phyloP scores from a whole-genome alignment of 1,284 basidiomycete species.

The Laetiporus sulphureus region DNA sequence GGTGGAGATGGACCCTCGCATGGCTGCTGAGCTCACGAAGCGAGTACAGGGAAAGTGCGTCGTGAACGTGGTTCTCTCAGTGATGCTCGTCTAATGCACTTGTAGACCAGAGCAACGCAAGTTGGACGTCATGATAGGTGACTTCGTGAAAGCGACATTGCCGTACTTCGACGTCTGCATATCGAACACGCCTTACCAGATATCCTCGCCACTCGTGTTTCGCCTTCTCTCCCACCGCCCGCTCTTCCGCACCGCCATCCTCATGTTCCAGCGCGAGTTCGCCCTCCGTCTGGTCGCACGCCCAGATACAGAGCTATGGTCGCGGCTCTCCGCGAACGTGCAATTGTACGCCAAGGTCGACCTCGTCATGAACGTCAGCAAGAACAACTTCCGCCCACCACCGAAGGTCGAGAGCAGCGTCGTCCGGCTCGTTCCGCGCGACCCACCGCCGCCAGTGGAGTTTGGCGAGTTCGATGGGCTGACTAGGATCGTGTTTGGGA shows the following conservation, averaged over 20 bases:
- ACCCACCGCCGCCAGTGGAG: slow-evolving; percentile 91
- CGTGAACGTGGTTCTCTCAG: slow-evolving; percentile 3
- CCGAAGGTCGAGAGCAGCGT: slow-evolving; percentile 94
- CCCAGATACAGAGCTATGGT: slow-evolving; percentile 88
- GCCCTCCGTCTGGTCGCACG: slow-evolving; percentile 88
- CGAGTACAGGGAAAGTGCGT: slow-evolving; percentile 97
- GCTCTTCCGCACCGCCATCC: slow-evolving; percentile 88
- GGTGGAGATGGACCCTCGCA: slow-evolving; percentile 98
- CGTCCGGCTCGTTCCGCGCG: slow-evolving; percentile 85
- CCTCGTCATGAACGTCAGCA: slow-evolving; percentile 93
- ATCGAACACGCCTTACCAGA: slow-evolving; percentile 98
- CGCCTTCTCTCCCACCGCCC: slow-evolving; percentile 95
- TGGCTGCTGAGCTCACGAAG: slow-evolving; percentile 97
- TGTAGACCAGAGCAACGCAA: slow-evolving; percentile 89
- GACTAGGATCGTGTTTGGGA: slow-evolving; percentile 83
- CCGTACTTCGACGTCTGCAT: slow-evolving; percentile 99
- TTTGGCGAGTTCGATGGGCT: slow-evolving; percentile 99
- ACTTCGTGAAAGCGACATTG: slow-evolving; percentile 95
- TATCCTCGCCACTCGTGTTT: slow-evolving; percentile 97
- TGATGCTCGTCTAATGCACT: not conserved
- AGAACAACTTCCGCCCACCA: slow-evolving; percentile 95
- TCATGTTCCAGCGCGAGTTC: slow-evolving; percentile 99
- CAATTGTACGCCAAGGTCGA: slow-evolving; percentile 95
- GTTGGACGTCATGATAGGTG: slow-evolving; percentile 91
- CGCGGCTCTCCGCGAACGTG: slow-evolving; percentile 92